Evolutionary conservation across 768 basidiomycete genomes (phyloP).

Genomic region (Pleurotus platypus): DNA sequence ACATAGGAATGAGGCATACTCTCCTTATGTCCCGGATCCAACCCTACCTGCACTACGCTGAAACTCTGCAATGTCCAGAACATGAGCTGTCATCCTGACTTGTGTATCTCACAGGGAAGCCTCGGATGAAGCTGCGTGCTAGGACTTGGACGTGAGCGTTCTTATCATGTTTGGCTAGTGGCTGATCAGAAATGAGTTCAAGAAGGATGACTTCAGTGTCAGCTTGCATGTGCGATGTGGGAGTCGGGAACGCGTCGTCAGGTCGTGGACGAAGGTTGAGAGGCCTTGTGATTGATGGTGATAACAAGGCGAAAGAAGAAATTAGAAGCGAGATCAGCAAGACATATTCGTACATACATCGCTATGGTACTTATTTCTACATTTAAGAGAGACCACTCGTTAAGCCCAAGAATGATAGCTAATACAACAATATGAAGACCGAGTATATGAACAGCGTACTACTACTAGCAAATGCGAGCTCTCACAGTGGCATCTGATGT

Average conservation of each 20-base stretch:
- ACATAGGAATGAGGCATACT: constrained; percentile 34
- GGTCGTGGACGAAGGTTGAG: constrained; percentile 29
- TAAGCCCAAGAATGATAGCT: background rate
- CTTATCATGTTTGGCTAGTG: constrained; percentile 41
- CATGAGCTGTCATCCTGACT: constrained; percentile 90
- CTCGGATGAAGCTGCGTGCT: constrained; percentile 65
- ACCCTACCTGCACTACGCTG: constrained; percentile 67
- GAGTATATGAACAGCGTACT: background rate
- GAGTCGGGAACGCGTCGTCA: constrained; percentile 57
- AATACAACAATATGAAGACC: background rate
- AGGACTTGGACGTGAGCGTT: constrained; percentile 75
- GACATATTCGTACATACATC: background rate
- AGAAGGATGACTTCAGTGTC: constrained; percentile 67
- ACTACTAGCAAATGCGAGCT: background rate
- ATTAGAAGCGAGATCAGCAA: background rate
- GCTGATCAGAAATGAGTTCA: constrained; percentile 41
- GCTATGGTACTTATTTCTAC: background rate
- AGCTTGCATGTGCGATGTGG: constrained; percentile 58
- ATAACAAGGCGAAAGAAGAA: constrained; percentile 11
- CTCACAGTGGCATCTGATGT: constrained; percentile 1
- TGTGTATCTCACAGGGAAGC: constrained; percentile 75
- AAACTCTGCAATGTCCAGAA: constrained; percentile 92
- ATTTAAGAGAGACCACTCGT: background rate
- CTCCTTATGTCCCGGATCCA: constrained; percentile 78
- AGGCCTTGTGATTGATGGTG: constrained; percentile 10